Base-by-base conservation (phyloP, 768 basidiomycete genomes). In the Auricularia sp. region DNA sequence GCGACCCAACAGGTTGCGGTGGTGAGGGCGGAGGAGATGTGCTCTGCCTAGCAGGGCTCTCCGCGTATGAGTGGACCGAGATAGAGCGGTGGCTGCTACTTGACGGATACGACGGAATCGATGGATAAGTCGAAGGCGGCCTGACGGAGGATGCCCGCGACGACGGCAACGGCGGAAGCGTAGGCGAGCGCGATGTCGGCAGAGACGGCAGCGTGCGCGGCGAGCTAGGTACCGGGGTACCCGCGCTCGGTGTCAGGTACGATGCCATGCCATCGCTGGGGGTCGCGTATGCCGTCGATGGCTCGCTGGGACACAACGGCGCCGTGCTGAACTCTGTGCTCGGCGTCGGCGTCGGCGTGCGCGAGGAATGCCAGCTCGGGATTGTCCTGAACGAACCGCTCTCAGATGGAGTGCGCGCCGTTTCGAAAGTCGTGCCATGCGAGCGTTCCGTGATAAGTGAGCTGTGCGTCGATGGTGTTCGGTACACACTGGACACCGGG, bases 81-180 rank as follows among this genome's bases (percentile, higher is more conserved):
- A 21, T 65, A 71, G 12, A 77, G 77, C 6, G 73, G 70, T 67
- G 12, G 74, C 75, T n/a, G 73, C 69, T 16, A 81, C 83, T 7
- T 81, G 72, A 8, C 81, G 81, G 12, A 81, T 71, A 67, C 36
- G 70, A 69, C 4, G 73, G 73, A 54, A 76, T 73, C 3, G 74
- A 74, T 12, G 72, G 72, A 39, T 73, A 68, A 33, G 67, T 68
- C 21, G 73, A 74, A 11, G 71, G 71, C n/a, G 65, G 67, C 16
- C 64, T 33, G 43, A 53, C 58, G 33, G 63, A 47, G 16, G 63
- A 36, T 8, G 43, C 14, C 33, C 42, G 53, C 36, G 62, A 47
- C 18, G 47, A 35, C 10, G 62, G 47, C 47, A 51, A 51, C 18
- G 47, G 47, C 21, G 47, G 47, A 5, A 51, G 47, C 8, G 47